Evolutionary conservation across 2,329 filamentous ascomycete species (phyloP), one percentile per base, ranked within the genome.

Genomic region (Diaporthe sp.): DNA sequence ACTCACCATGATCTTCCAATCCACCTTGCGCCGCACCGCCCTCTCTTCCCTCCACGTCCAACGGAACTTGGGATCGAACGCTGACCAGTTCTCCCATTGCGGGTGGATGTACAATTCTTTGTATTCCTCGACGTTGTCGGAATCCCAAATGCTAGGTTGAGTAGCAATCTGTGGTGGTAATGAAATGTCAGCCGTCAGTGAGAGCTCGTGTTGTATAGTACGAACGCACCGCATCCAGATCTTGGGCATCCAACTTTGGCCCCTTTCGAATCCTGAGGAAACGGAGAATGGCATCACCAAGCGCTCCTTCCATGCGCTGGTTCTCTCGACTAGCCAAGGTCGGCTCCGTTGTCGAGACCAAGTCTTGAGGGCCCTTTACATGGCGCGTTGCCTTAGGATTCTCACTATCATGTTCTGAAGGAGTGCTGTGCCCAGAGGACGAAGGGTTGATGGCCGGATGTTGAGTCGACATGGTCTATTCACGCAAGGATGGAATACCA

Each of bases 31-130:
- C 25, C 91, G 83, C 10, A 91, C 78, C 64, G 81, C 84, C 78
- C 84, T 87, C 80, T 91, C 89, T 77, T 91, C 89, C 68, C 85
- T 83, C 5, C 82, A 81, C n/a, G 87, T 85, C 89, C 89, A 91
- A 40, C 85, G 82, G 69, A 88, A 85, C 1, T 84, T 80, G 0
- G 89, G 87, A 76, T 91, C 89, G 78, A 88, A 91, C 57, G 86
- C 84, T 80, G 91, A 87, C 9, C 85, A 81, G 17, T 89, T 88
- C 78, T 91, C 89, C 77, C 90, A 91, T 15, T 78, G 74, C 10
- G 81, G 79, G 1, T 80, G 76, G 1, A 84, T 82, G 73, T 84
- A 84, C n/a, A 82, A 79, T 1, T 77, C 38, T 35, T 77, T 78
- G 81, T 83, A 84, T 66, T 82, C 79, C 2, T 77, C 77, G 2